Conservation (phyloP, 257 asterid species). For the Fraxinus anomala region DNA sequence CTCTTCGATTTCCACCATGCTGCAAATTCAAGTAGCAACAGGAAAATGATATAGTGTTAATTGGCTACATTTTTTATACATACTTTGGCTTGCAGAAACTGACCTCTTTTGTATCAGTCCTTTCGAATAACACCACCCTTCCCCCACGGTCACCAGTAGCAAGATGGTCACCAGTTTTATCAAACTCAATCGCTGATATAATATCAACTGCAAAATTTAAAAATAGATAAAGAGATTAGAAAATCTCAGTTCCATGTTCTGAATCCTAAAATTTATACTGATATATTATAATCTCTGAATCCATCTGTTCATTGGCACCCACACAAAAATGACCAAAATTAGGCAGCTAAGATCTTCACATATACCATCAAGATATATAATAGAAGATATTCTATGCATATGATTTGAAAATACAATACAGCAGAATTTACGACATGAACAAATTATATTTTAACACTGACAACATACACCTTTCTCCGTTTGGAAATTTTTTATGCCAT, state of each 20-base stretch:
- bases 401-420: background rate
- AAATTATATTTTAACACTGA: background rate
- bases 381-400: background rate
- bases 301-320: background rate
- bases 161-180: constrained; percentile 63
- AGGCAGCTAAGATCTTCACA: background rate
- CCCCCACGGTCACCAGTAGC: constrained; percentile 75
- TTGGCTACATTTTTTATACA: constrained; percentile 19
- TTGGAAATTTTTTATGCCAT: background rate
- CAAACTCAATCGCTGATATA: constrained; percentile 70
- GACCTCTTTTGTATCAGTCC: constrained; percentile 61
- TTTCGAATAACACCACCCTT: constrained; percentile 61
- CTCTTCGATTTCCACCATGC: constrained; percentile 82
- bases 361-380: background rate
- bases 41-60: constrained; percentile 13
- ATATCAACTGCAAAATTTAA: constrained; percentile 63
- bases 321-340: background rate
- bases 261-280: background rate
- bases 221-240: constrained; percentile 20
- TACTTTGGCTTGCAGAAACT: constrained; percentile 22
- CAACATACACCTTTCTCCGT: background rate
- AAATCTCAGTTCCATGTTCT: background rate
- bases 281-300: background rate
- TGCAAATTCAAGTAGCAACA: constrained; percentile 34
- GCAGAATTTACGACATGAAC: background rate